Evolutionary conservation across 2,329 filamentous ascomycete genomes (phyloP).

Genomic region (Aspergillus ustus): DNA sequence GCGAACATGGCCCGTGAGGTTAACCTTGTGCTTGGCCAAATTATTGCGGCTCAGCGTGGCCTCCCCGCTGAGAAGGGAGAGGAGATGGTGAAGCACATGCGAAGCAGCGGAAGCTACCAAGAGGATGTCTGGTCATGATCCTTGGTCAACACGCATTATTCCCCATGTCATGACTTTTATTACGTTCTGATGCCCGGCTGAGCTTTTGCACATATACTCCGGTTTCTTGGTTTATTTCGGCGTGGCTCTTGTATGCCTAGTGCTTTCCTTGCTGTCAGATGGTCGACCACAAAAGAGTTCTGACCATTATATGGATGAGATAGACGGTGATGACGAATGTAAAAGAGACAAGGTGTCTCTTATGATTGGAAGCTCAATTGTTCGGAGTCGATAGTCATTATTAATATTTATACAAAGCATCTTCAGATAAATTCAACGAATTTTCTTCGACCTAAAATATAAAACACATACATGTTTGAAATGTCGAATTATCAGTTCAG

Average conservation of each 20-base stretch:
- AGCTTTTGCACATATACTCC: slow-evolving; percentile 33
- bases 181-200: slow-evolving; percentile 31
- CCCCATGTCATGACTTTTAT: slow-evolving; percentile 25
- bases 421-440: not conserved
- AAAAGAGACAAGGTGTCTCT: slow-evolving; percentile 9
- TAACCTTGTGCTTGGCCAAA: slow-evolving; percentile 82
- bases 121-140: slow-evolving; percentile 71
- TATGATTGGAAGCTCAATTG: slow-evolving; percentile 14
- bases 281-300: slow-evolving; percentile 12
- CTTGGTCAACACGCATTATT: slow-evolving; percentile 17
- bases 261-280: slow-evolving; percentile 11
- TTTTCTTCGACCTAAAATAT: not conserved
- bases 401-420: not conserved
- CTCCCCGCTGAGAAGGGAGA: slow-evolving; percentile 86
- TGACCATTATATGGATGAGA: slow-evolving; percentile 14
- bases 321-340: slow-evolving; percentile 20
- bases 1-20: slow-evolving; percentile 97
- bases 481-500: not conserved
- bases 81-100: slow-evolving; percentile 96
- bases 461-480: not conserved
- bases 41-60: slow-evolving; percentile 81
- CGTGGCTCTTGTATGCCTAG: slow-evolving; percentile 29
- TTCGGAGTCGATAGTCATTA: slow-evolving; percentile 5
- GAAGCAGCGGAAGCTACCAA: slow-evolving; percentile 93
- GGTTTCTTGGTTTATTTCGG: slow-evolving; percentile 26